Evolutionary conservation across 768 basidiomycete species (phyloP).

Genomic region (Boletus vinaceobasis): DNA sequence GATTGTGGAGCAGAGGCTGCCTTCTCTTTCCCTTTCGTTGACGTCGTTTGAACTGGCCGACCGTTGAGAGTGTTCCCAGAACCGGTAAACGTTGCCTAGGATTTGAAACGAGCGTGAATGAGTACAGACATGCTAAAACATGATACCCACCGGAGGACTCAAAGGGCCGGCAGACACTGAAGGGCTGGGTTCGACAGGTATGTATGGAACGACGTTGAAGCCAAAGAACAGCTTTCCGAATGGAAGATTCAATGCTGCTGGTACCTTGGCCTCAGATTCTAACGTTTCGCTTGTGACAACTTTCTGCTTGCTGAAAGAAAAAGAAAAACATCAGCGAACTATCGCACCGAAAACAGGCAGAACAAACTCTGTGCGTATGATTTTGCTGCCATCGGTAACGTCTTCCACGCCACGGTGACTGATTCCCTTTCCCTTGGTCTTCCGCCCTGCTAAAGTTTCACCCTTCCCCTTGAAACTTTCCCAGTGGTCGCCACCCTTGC

Average conservation of each 20-base stretch:
- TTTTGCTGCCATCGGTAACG: constrained; percentile 78
- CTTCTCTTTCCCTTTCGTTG: constrained; percentile 55
- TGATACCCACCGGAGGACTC: constrained; percentile 28
- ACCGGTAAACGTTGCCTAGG: constrained; percentile 54
- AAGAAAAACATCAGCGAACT: constrained; percentile 11
- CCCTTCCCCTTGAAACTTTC: constrained; percentile 97
- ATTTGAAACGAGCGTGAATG: neutral
- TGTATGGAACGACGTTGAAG: constrained; percentile 74
- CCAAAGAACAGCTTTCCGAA: constrained; percentile 97
- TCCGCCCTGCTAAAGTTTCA: constrained; percentile 84
- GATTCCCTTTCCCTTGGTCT: constrained; percentile 94
- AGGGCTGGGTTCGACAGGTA: constrained; percentile 40
- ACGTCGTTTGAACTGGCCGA: constrained; percentile 34
- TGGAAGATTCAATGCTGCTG: constrained; percentile 86
- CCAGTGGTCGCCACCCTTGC: constrained; percentile 80
- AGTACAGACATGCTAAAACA: neutral
- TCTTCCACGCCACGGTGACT: constrained; percentile 79
- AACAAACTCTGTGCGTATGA: constrained; percentile 85
- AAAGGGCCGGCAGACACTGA: constrained; percentile 29
- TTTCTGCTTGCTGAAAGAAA: constrained; percentile 60
- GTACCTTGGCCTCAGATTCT: constrained; percentile 73
- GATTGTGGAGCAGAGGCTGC: constrained; percentile 35
- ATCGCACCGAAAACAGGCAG: neutral
- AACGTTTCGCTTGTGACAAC: constrained; percentile 80
- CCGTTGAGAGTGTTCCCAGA: constrained; percentile 67